phyloP scores from a whole-genome alignment of 2,329 filamentous ascomycete species.

The Xylariaceae sp. region DNA sequence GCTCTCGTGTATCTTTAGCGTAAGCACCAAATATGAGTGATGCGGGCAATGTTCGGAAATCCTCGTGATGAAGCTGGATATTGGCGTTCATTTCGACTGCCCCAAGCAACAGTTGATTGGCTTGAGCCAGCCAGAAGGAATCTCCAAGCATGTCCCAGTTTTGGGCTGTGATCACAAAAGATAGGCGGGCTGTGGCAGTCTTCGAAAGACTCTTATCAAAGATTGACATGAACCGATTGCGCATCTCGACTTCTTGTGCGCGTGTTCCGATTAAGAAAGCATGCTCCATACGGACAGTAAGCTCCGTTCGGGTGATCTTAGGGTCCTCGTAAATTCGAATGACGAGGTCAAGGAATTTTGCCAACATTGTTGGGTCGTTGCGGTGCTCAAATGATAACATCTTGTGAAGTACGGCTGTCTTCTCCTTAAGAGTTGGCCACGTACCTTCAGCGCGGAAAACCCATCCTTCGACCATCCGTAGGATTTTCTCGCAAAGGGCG shows the following conservation, averaged over 20 bases:
- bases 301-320: slow-evolving; percentile 88
- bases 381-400: slow-evolving; percentile 95
- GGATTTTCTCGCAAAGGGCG: slow-evolving; percentile 81
- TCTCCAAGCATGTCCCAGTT: slow-evolving; percentile 96
- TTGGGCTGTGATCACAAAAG: slow-evolving; percentile 83
- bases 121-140: slow-evolving; percentile 95
- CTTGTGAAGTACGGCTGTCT: slow-evolving; percentile 97
- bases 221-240: slow-evolving; percentile 92
- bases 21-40: slow-evolving; percentile 71
- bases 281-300: slow-evolving; percentile 96
- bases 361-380: slow-evolving; percentile 75
- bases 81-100: slow-evolving; percentile 80
- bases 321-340: slow-evolving; percentile 98
- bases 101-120: slow-evolving; percentile 85
- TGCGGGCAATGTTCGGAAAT: slow-evolving; percentile 72
- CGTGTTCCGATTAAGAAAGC: slow-evolving; percentile 94
- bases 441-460: slow-evolving; percentile 93
- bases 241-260: slow-evolving; percentile 92
- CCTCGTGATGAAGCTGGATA: slow-evolving; percentile 73
- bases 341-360: slow-evolving; percentile 90
- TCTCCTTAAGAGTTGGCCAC: slow-evolving; percentile 96
- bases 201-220: slow-evolving; percentile 95
- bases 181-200: slow-evolving; percentile 79
- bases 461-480: slow-evolving; percentile 92
- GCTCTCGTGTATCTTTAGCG: slow-evolving; percentile 59